phyloP scores from a whole-genome alignment of 139 green algal genomes.

The Chlorella sp. region DNA sequence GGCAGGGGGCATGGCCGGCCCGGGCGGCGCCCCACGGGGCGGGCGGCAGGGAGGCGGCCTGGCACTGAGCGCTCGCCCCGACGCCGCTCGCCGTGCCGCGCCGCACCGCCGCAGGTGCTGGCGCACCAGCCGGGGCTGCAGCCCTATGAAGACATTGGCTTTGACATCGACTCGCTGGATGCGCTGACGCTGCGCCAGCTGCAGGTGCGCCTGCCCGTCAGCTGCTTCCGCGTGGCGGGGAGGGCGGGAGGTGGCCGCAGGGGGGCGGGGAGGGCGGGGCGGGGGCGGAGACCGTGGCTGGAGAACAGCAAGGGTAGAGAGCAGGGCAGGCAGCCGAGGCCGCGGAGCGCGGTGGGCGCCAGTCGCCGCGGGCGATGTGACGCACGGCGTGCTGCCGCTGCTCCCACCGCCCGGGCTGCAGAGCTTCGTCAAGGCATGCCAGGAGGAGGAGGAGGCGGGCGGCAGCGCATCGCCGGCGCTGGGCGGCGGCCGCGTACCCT shows the following conservation, averaged over 20 bases:
- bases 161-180: constrained; percentile 60
- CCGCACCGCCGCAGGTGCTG: too few relatives aligned
- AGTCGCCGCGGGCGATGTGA: neutral
- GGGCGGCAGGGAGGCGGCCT: too few relatives aligned
- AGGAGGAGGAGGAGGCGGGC: neutral
- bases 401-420: neutral
- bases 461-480: neutral
- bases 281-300: neutral
- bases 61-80: too few relatives aligned
- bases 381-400: neutral
- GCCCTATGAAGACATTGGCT: constrained; percentile 48
- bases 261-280: neutral
- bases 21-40: too few relatives aligned
- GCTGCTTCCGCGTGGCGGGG: too few relatives aligned
- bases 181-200: constrained; percentile 61
- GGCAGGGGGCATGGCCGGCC: too few relatives aligned
- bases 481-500: neutral
- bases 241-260: too few relatives aligned
- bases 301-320: too few relatives aligned
- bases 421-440: constrained; percentile 26
- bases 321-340: neutral
- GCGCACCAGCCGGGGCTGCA: constrained; percentile 46
- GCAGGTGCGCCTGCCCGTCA: constrained; percentile 7
- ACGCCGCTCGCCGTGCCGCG: too few relatives aligned
- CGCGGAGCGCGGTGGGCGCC: neutral